These are phyloP conservation scores for Butyriboletus loyo DNA, from an alignment of 768 basidiomycete genomes.

Conservation along the genomic window DNA sequence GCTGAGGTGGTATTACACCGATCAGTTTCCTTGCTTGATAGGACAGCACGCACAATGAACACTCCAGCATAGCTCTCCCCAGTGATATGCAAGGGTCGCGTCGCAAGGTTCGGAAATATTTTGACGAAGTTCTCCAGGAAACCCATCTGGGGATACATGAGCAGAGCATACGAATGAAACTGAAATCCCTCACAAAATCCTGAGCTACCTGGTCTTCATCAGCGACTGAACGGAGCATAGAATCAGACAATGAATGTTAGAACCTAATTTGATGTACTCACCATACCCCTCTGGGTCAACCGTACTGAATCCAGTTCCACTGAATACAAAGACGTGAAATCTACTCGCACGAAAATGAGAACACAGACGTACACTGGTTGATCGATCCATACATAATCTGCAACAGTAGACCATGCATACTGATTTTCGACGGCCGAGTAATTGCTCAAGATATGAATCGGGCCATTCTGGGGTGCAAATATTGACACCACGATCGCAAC, in stretches of 20 bases:
- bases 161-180: slow-evolving; percentile 25
- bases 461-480: slow-evolving; percentile 51
- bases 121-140: slow-evolving; percentile 69
- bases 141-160: slow-evolving; percentile 47
- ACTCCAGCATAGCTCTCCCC: slow-evolving; percentile 75
- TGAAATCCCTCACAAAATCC: slow-evolving; percentile 36
- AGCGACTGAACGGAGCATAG: slow-evolving; percentile 34
- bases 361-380: slow-evolving; percentile 50
- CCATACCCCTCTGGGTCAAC: slow-evolving; percentile 57
- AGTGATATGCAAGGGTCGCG: slow-evolving; percentile 62
- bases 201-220: slow-evolving; percentile 61
- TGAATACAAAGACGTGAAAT: slow-evolving; percentile 17
- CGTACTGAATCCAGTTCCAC: slow-evolving; percentile 64
- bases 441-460: slow-evolving; percentile 52
- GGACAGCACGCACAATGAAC: slow-evolving; percentile 49
- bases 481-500: background rate
- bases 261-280: slow-evolving; percentile 22
- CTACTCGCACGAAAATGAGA: background rate
- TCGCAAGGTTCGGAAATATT: slow-evolving; percentile 66
- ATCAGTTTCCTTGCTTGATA: slow-evolving; percentile 26
- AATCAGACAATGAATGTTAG: background rate
- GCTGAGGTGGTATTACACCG: slow-evolving; percentile 39
- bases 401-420: slow-evolving; percentile 54
- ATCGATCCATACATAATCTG: slow-evolving; percentile 52
- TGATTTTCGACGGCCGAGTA: slow-evolving; percentile 47